These are phyloP conservation scores for Cryptococcus maquisensis DNA, from an alignment of 1,284 basidiomycete genomes.

Conservation along the genomic window DNA sequence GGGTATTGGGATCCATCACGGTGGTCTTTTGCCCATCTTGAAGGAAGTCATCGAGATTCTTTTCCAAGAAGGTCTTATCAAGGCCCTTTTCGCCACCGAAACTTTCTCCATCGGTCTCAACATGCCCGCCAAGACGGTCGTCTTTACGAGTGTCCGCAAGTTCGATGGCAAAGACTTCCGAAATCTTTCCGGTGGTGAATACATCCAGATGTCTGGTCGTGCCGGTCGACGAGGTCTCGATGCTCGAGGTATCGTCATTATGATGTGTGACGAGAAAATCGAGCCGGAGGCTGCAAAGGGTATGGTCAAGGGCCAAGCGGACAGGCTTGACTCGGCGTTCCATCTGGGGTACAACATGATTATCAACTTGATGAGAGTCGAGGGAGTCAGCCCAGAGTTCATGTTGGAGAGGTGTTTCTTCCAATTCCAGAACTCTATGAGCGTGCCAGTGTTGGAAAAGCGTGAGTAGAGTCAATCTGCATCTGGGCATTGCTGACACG, in stretches of 20 bases:
- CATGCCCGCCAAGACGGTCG: slow-evolving; percentile 99
- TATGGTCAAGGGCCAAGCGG: slow-evolving; percentile 99
- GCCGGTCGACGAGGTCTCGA: slow-evolving; percentile 96
- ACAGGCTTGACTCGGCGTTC: slow-evolving; percentile 95
- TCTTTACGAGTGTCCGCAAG: slow-evolving; percentile 88
- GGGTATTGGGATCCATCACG: slow-evolving; percentile 98
- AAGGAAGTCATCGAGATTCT: slow-evolving; percentile 99
- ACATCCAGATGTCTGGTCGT: slow-evolving; percentile 98
- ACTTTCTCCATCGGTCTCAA: slow-evolving; percentile 99
- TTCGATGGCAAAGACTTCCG: slow-evolving; percentile 95
- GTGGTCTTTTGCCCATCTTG: slow-evolving; percentile 91
- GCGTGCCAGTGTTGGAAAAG: slow-evolving; percentile 80
- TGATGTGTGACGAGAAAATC: slow-evolving; percentile 99
- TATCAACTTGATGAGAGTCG: slow-evolving; percentile 96
- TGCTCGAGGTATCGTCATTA: slow-evolving; percentile 98
- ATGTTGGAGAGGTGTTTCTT: slow-evolving; percentile 98
- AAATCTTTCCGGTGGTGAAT: slow-evolving; percentile 74
- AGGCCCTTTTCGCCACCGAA: slow-evolving; percentile 97
- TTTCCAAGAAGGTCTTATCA: slow-evolving; percentile 99
- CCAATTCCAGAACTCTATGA: slow-evolving; percentile 93
- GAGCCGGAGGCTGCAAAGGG: slow-evolving; percentile 87
- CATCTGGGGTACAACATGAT: slow-evolving; percentile 99
- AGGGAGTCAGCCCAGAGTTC: slow-evolving; percentile 96
- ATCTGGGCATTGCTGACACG: background rate
- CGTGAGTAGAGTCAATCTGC: slow-evolving; percentile 53